Evolutionary conservation across 2,329 filamentous ascomycete species (phyloP).

Genomic region (Beauveria sp.): DNA sequence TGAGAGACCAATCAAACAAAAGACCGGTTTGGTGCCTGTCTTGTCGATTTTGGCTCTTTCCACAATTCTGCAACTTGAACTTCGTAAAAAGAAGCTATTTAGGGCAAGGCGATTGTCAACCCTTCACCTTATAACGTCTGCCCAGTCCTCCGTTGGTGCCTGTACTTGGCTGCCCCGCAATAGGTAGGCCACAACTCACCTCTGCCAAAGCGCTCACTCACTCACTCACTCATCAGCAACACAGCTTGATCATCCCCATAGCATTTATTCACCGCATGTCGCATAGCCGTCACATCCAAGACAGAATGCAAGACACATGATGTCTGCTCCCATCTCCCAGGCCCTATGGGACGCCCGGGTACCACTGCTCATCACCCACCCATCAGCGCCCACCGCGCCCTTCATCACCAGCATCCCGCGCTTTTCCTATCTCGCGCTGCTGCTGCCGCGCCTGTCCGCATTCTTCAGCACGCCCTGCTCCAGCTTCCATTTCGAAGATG

Average conservation of each 20-base stretch:
- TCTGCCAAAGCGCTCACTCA: background rate
- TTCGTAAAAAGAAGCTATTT: too few species aligned
- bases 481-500: slow-evolving; percentile 50
- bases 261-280: background rate
- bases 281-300: background rate
- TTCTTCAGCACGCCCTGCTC: slow-evolving; percentile 49
- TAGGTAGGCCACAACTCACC: too few species aligned
- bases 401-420: slow-evolving; percentile 49
- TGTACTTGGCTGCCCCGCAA: too few species aligned
- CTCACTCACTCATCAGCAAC: background rate
- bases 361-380: slow-evolving; percentile 48
- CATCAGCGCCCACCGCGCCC: slow-evolving; percentile 36
- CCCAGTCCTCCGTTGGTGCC: too few species aligned
- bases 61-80: too few species aligned
- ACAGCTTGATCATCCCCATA: background rate
- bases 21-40: too few species aligned
- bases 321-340: slow-evolving; percentile 30
- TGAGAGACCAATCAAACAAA: too few species aligned
- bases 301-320: slow-evolving; percentile 7
- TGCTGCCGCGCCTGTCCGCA: slow-evolving; percentile 45
- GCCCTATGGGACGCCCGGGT: slow-evolving; percentile 48
- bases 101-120: too few species aligned
- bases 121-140: too few species aligned
- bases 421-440: slow-evolving; percentile 51
- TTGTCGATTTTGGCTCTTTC: too few species aligned